A percentile compares a stretch with the other conserved stretches of the same genome.
Conservation (phyloP, 2,329 filamentous ascomycete genomes). For the Chrysoporthe cubensis region DNA sequence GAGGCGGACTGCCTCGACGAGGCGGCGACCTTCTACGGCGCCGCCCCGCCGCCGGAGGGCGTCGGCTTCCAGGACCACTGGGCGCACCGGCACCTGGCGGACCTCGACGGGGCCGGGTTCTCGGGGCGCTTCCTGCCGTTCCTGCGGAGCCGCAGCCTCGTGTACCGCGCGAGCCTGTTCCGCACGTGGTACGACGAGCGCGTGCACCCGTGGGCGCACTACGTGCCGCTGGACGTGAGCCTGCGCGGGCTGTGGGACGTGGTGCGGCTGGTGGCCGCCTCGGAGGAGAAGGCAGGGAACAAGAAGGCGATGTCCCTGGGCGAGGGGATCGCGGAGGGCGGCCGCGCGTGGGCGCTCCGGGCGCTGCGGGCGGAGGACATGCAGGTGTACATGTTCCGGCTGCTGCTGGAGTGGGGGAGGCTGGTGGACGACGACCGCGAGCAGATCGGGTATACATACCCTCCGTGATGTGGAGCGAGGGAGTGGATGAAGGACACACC, state of each 20-base stretch:
- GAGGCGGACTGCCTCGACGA: constrained; percentile 39
- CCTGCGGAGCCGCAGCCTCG: constrained; percentile 53
- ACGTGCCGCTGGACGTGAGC: constrained; percentile 61
- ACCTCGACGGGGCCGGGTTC: constrained; percentile 61
- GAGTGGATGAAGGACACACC: no score
- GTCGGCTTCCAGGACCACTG: constrained; percentile 43
- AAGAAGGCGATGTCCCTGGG: constrained; percentile 39
- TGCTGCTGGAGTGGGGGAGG: constrained; percentile 54
- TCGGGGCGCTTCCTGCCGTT: constrained; percentile 56
- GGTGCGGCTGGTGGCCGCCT: constrained; percentile 35
- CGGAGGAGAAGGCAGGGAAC: neutral
- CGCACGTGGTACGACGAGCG: constrained; percentile 68
- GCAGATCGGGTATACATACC: constrained; percentile 37
- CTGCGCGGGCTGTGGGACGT: constrained; percentile 36
- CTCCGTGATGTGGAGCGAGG: neutral
- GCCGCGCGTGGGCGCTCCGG: constrained; percentile 58
- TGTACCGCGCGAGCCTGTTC: constrained; percentile 64
- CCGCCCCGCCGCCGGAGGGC: constrained; percentile 30
- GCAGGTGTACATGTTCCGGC: constrained; percentile 59
- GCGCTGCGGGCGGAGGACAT: constrained; percentile 61
- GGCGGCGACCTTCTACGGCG: constrained; percentile 39
- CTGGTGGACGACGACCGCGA: constrained; percentile 46
- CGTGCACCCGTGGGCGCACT: constrained; percentile 65
- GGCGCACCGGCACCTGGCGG: constrained; percentile 58
- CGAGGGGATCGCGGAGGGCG: constrained; percentile 54